Percentiles rank a stretch among this genome's conserved stretches.
phyloP scores from a whole-genome alignment of 2,329 filamentous ascomycete species.

The Cladosporium velox region DNA sequence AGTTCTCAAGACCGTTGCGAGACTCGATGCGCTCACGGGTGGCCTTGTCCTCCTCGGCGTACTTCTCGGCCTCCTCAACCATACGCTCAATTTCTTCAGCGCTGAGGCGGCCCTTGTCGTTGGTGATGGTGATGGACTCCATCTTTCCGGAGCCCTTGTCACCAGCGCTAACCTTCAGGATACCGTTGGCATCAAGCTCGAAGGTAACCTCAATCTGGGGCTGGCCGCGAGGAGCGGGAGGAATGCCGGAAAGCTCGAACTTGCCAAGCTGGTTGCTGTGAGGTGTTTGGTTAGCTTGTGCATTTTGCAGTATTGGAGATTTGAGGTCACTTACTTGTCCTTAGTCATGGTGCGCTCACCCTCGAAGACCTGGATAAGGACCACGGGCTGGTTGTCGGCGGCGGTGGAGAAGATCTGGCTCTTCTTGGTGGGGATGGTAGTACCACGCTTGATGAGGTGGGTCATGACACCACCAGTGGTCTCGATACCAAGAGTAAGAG shows the following conservation, averaged over 20 bases:
- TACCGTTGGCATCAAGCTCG: conserved; percentile 97
- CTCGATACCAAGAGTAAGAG: conserved; percentile 96
- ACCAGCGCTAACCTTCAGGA: conserved; percentile 90
- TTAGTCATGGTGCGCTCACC: conserved; percentile 69
- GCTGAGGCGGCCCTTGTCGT: conserved; percentile 97
- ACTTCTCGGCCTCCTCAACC: conserved; percentile 97
- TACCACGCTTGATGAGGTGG: conserved; percentile 97
- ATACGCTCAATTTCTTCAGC: conserved; percentile 99
- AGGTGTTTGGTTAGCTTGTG: not conserved
- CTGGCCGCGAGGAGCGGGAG: conserved; percentile 90
- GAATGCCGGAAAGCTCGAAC: conserved; percentile 96
- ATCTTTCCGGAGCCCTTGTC: conserved; percentile 98
- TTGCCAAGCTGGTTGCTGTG: conserved; percentile 83
- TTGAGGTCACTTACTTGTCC: conserved; percentile 25
- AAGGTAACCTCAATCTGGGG: conserved; percentile 98
- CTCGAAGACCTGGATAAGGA: conserved; percentile 99
- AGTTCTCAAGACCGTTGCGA: conserved; percentile 97
- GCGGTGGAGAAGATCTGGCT: conserved; percentile 97
- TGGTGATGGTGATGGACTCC: conserved; percentile 98
- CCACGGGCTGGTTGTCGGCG: conserved; percentile 95
- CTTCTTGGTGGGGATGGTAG: conserved; percentile 98
- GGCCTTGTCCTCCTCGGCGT: conserved; percentile 98
- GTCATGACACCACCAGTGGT: conserved; percentile 98
- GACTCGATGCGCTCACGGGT: conserved; percentile 96
- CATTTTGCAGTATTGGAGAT: not conserved